Base-by-base conservation (phyloP, 1,284 basidiomycete genomes). In the Vanrija humicola region DNA sequence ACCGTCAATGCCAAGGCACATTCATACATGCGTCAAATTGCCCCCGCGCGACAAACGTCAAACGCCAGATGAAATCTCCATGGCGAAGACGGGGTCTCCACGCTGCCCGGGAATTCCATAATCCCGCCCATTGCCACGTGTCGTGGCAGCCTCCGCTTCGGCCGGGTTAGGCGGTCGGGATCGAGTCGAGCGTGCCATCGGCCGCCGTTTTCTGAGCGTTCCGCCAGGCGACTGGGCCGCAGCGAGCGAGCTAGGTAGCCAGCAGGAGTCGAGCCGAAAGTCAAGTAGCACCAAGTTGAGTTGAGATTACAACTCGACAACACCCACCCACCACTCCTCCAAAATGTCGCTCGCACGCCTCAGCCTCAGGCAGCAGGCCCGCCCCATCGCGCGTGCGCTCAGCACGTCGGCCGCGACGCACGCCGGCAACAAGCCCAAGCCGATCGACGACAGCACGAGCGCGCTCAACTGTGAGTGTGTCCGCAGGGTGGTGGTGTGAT, bases 391-490 rank as follows among this genome's bases (percentile, higher is more conserved):
- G 55, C 43, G 45, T 50, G 34, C 46, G 49, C 61, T 43, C 56
- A 52, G 43, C 55, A 47, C 61, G 43, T 59, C 64, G 45, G 52
- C 55, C 34, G 44, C 50, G 8, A 48, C 55, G 21, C 46, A 26
- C 43, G 50, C 54, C 45, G 46, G 49, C 26, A 54, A 52, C 18
- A 34, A 34, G 34, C 75, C 79, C 29, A 74, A 74, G 57, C 82
- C 82, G 8, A 87, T 93, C 61, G 86, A 90, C 72, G 90, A 94
- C 76, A 91, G 89, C 44, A 97, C 94, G 0, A 91, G 89, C 29
- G 95, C 95, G 10, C 81, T 96, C 63, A 92, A 96, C 77, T 98
- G 96, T 83, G 94, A 95, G 81, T 86, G 21, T 73, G 55, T n/a
- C n/a, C n/a, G n/a, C n/a, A 81, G 5, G 18, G 14, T 18, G 12